A percentile compares a stretch with the other conserved stretches of the same genome.
Evolutionary conservation across 805 yeast genomes (phyloP).

Genomic region (Candida ascalaphidarum): DNA sequence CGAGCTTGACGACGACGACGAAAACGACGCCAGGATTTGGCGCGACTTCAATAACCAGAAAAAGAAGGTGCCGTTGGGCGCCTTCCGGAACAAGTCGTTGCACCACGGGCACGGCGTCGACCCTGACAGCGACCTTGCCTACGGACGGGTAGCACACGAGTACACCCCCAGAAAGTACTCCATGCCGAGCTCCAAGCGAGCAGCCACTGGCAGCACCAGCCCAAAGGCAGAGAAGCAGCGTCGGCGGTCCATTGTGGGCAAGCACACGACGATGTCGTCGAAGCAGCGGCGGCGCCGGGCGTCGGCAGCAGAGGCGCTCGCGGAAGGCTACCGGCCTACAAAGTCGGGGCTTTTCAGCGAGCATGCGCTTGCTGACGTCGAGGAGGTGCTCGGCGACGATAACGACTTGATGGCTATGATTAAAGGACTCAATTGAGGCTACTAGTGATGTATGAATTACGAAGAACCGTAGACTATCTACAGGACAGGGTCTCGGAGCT

Average conservation of each 20-base stretch:
- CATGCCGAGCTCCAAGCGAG: slow-evolving; percentile 1
- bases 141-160: too few species aligned
- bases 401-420: slow-evolving; percentile 36
- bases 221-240: slow-evolving; percentile 4
- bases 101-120: slow-evolving; percentile 17
- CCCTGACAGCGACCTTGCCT: too few species aligned
- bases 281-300: slow-evolving; percentile 44
- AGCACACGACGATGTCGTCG: slow-evolving; percentile 6
- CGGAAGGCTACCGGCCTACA: slow-evolving; percentile 69
- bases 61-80: slow-evolving; percentile 69
- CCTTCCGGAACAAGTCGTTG: slow-evolving; percentile 69
- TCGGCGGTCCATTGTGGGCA: neutral
- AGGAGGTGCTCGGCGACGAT: slow-evolving; percentile 54
- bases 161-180: slow-evolving; percentile 17
- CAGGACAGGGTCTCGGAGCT: too few species aligned
- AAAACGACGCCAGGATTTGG: slow-evolving; percentile 44
- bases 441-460: too few species aligned
- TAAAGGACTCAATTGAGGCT: slow-evolving; percentile 18
- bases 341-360: slow-evolving; percentile 73
- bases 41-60: slow-evolving; percentile 35
- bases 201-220: slow-evolving; percentile 4
- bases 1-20: slow-evolving; percentile 70
- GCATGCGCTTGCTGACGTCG: slow-evolving; percentile 65
- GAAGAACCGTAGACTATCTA: too few species aligned
- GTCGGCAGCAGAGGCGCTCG: slow-evolving; percentile 65